These are phyloP conservation scores for Sechiopsis laciniata DNA, from an alignment of 306 rosid species.

Conservation along the genomic window DNA sequence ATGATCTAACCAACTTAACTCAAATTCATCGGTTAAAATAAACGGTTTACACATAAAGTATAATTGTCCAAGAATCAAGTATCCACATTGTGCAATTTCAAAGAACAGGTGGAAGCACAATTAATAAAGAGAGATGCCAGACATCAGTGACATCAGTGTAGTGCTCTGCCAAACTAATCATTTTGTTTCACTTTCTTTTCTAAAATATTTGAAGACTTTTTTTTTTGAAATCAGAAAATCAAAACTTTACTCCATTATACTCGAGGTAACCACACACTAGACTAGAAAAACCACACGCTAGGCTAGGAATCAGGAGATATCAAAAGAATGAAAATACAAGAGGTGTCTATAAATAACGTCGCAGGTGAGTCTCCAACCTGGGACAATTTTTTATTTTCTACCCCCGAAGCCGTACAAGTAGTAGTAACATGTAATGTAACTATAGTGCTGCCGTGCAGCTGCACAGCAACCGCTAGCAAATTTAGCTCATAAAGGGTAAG, in stretches of 20 bases:
- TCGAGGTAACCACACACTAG: too few species aligned
- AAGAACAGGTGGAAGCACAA: not conserved
- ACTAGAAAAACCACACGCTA: too few species aligned
- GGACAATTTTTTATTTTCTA: not conserved
- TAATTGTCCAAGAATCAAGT: not conserved
- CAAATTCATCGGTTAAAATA: conserved; percentile 8
- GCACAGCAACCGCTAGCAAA: conserved; percentile 4
- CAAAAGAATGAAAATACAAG: too few species aligned
- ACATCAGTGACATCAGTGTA: not conserved
- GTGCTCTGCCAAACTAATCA: conserved; percentile 13
- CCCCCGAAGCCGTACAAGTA: not conserved
- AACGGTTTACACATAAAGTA: not conserved
- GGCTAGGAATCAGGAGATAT: too few species aligned
- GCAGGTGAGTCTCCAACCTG: too few species aligned
- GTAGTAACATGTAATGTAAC: not conserved
- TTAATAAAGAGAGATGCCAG: conserved; percentile 3
- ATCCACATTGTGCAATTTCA: conserved; percentile 1
- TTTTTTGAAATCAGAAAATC: too few species aligned
- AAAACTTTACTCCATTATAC: too few species aligned
- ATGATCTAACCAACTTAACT: not conserved
- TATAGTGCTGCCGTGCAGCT: not conserved
- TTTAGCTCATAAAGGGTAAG: conserved; percentile 3
- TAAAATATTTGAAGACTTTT: not conserved
- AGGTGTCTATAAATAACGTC: too few species aligned
- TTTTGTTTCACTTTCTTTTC: not conserved